A percentile compares a stretch with the other conserved stretches of the same genome.
Evolutionary conservation across 176 grass and related monocot species (phyloP).

Genomic region (Aegilops speltoides): DNA sequence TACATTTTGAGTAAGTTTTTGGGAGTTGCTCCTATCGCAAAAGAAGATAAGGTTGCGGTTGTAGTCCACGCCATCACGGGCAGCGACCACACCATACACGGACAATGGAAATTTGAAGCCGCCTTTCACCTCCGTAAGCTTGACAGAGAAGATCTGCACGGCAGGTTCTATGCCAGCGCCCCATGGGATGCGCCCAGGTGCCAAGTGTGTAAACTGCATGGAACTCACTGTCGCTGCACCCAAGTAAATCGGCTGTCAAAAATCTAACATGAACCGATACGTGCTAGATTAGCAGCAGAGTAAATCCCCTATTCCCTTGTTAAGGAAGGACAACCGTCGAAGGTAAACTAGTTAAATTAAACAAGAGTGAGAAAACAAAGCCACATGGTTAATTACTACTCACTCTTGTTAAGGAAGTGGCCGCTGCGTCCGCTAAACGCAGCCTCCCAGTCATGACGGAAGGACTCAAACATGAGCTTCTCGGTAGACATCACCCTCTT

Average conservation of each 20-base stretch:
- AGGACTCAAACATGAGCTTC: too few species aligned
- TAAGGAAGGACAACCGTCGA: too few species aligned
- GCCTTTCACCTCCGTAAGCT: background rate
- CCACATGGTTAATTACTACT: too few species aligned
- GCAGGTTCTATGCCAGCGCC: background rate
- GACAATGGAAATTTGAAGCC: background rate
- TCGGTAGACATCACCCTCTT: too few species aligned
- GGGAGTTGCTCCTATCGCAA: background rate
- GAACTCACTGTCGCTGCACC: background rate
- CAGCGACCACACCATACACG: background rate
- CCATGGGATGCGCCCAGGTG: background rate
- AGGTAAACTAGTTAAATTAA: too few species aligned
- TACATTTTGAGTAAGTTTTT: background rate
- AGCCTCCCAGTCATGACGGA: too few species aligned
- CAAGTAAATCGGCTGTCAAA: background rate
- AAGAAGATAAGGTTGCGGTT: background rate
- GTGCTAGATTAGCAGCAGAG: background rate
- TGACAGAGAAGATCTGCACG: background rate
- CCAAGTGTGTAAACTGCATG: background rate
- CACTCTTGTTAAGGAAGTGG: too few species aligned
- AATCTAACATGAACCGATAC: background rate
- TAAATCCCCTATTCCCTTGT: background rate
- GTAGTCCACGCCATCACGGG: background rate
- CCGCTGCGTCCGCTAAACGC: too few species aligned
- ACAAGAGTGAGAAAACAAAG: too few species aligned